Evolutionary conservation across 495 filamentous ascomycete species (phyloP).

Genomic region (Xylaria flabelliformis): DNA sequence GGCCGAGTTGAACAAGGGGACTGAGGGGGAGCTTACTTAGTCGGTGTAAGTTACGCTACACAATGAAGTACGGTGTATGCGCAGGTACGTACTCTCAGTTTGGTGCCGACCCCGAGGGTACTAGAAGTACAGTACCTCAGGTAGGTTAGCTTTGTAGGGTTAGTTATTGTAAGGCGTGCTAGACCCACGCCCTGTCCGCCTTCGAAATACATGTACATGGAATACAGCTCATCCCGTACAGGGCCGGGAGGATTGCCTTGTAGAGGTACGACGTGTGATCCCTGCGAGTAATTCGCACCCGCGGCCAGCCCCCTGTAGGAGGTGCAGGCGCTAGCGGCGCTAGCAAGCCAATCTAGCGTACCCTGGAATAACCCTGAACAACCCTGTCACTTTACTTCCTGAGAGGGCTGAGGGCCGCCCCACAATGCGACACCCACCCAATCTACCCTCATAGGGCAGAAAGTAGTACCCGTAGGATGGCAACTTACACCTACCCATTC

Average conservation of each 20-base stretch:
- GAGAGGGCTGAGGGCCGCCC: constrained; percentile 26
- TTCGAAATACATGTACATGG: background rate
- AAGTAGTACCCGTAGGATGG: constrained; percentile 7
- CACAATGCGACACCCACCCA: constrained; percentile 6
- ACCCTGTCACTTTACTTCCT: constrained; percentile 14
- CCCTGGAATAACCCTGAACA: constrained; percentile 2
- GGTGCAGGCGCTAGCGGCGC: constrained; percentile 14
- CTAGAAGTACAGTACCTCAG: background rate
- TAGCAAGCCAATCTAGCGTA: constrained; percentile 18
- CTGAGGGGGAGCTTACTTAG: constrained; percentile 16
- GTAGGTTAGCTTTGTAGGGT: background rate
- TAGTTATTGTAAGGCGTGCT: background rate
- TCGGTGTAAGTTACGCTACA: constrained; percentile 9
- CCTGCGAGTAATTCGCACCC: constrained; percentile 28
- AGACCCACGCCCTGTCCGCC: constrained; percentile 9
- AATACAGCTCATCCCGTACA: constrained; percentile 4
- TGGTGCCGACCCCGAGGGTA: background rate
- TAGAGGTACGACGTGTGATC: constrained; percentile 18
- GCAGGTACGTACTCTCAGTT: constrained; percentile 8
- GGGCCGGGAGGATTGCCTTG: background rate
- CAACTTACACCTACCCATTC: constrained; percentile 17
- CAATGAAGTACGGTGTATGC: constrained; percentile 5
- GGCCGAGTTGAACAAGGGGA: background rate
- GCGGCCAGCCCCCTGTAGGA: constrained; percentile 20
- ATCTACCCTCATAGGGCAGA: constrained; percentile 29